phyloP scores from a whole-genome alignment of 805 yeast genomes.

The Zygoascus flipseniorum region DNA sequence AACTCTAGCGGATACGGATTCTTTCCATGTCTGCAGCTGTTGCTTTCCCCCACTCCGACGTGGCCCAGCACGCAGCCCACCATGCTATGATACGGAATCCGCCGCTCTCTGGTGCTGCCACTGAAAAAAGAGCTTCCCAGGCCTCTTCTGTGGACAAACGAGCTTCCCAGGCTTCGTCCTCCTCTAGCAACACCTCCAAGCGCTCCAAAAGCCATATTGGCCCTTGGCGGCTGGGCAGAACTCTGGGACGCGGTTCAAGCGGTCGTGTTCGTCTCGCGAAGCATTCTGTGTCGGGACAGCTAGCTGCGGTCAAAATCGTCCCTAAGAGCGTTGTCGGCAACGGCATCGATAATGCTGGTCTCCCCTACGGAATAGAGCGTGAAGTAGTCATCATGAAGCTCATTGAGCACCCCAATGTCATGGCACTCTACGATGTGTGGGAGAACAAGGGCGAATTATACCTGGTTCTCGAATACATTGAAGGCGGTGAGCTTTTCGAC shows the following conservation, averaged over 20 bases:
- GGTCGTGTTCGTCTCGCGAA: slow-evolving; percentile 92
- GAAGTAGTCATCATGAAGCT: slow-evolving; percentile 89
- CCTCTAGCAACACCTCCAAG: slow-evolving; percentile 28
- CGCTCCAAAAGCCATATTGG: slow-evolving; percentile 62
- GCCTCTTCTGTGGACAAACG: neutral
- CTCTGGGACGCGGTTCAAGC: slow-evolving; percentile 93
- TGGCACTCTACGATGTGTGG: slow-evolving; percentile 95
- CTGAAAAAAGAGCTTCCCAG: neutral
- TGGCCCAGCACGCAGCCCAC: neutral
- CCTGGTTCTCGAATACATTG: slow-evolving; percentile 87
- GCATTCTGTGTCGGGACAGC: slow-evolving; percentile 71
- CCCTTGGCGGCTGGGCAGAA: slow-evolving; percentile 94
- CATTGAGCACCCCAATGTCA: slow-evolving; percentile 85
- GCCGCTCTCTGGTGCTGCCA: neutral
- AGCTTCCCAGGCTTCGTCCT: neutral
- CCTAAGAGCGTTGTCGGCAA: slow-evolving; percentile 63
- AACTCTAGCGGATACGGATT: neutral
- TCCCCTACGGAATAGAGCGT: slow-evolving; percentile 93
- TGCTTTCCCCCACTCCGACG: neutral
- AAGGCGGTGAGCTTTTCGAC: slow-evolving; percentile 95
- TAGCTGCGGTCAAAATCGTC: slow-evolving; percentile 94
- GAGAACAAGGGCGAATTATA: slow-evolving; percentile 86
- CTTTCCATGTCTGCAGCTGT: slow-evolving; percentile 5
- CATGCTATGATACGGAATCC: slow-evolving; percentile 1
- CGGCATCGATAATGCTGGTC: slow-evolving; percentile 33